These are phyloP conservation scores for Pugionium cornutum DNA, from an alignment of 345 rosid genomes.

Conservation along the genomic window DNA sequence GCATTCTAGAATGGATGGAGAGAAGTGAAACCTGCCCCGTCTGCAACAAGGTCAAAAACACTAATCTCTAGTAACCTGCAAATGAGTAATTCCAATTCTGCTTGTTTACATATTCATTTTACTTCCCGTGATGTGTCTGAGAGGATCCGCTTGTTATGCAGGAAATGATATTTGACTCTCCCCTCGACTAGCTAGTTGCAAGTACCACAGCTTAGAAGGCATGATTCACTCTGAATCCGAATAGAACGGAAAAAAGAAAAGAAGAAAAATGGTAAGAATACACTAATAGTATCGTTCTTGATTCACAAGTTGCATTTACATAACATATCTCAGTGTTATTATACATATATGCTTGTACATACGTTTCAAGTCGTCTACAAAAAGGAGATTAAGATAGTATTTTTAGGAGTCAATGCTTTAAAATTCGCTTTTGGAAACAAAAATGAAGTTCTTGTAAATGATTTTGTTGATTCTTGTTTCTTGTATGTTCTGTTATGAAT, in stretches of 20 bases:
- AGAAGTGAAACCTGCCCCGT: constrained; percentile 98
- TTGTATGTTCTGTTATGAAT: not conserved
- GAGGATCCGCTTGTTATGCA: constrained; percentile 43
- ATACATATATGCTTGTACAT: constrained; percentile 38
- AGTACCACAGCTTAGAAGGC: constrained; percentile 5
- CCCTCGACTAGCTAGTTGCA: constrained; percentile 45
- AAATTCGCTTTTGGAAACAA: constrained; percentile 19
- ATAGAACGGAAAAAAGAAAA: constrained; percentile 21
- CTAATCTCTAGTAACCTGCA: not conserved
- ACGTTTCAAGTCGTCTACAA: constrained; percentile 34
- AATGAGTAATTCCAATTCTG: not conserved
- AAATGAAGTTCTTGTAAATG: constrained; percentile 20
- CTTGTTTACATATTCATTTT: constrained; percentile 5
- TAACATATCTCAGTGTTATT: constrained; percentile 31
- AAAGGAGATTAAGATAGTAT: constrained; percentile 18
- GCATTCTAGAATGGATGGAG: constrained; percentile 99
- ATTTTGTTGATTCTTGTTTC: too few species aligned
- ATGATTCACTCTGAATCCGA: constrained; percentile 4
- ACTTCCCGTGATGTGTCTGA: constrained; percentile 7
- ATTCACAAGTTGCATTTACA: constrained; percentile 24
- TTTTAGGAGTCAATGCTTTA: constrained; percentile 26
- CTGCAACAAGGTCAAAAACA: constrained; percentile 66
- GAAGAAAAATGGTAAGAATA: constrained; percentile 21
- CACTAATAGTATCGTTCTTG: constrained; percentile 23
- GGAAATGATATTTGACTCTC: constrained; percentile 75